Base-by-base conservation (phyloP, 768 basidiomycete genomes). In the Sporobolomyces phaffii region DNA sequence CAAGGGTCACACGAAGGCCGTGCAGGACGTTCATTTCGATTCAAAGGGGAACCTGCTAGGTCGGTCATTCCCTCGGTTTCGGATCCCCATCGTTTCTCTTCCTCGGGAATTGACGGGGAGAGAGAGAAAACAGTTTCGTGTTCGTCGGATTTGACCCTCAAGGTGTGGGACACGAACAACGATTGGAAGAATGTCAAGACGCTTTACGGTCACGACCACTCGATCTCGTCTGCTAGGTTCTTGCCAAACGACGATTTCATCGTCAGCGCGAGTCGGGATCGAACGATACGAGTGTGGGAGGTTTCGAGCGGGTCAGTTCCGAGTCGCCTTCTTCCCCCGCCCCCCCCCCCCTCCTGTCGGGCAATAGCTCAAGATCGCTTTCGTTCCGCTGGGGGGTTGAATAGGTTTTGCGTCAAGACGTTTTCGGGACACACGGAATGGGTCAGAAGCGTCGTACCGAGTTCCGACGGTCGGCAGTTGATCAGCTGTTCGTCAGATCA, bases 181-280 rank as follows among this genome's bases (percentile, higher is more conserved):
- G 90, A 91, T 73, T 93, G 89, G 83, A 90, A 89, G 80, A 91
- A 90, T 76, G 82, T 82, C 64, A 89, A 88, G 78, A 91, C 91
- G 3, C 80, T 93, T 53, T 85, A 87, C 62, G 91, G 91, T 11
- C 91, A 94, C 74, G 91, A 94, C 77, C 91, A 94, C 77, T 85
- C 88, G 17, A 88, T 94, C 52, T 92, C 91, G 15, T 85, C 85
- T 31, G 90, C 87, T 2, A 84, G 86, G 24, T 94, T 93, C 76
- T 81, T 91, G 74, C 90, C 90, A 0, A 86, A 86, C 56, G 91
- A 91, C 75, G 87, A 87, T 76, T 83, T 82, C 71, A 83, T 94
- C 65, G 85, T 92, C 69, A 90, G 88, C 57, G 88, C 90, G 2
- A 91, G 91, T 77, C 81, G 91, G 76, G 91, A 94, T 77, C 83